phyloP scores from a whole-genome alignment of 768 basidiomycete genomes.

The Leccinum ochraceum region DNA sequence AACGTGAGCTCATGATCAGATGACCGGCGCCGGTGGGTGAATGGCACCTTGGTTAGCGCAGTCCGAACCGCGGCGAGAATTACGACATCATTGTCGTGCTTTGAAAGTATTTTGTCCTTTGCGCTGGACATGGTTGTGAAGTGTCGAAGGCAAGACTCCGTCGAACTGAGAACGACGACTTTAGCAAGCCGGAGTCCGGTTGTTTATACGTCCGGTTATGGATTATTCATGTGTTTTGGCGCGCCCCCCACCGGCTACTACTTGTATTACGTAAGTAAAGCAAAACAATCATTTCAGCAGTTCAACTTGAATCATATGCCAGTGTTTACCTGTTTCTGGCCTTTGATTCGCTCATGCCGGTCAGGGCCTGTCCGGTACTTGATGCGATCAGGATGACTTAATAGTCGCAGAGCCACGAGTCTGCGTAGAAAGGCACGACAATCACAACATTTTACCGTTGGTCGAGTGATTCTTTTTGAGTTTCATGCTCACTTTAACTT shows the following conservation, averaged over 20 bases:
- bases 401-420: neutral
- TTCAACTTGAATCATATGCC: neutral
- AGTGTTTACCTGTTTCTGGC: neutral
- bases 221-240: constrained; percentile 27
- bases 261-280: neutral
- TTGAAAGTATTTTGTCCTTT: constrained; percentile 64
- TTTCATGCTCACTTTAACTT: neutral
- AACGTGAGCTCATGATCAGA: constrained; percentile 2
- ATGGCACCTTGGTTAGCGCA: constrained; percentile 81
- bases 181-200: neutral
- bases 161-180: neutral
- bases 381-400: neutral
- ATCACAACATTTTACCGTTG: neutral
- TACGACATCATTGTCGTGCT: constrained; percentile 86
- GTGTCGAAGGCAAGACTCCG: neutral
- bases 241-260: constrained; percentile 2
- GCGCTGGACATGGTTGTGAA: constrained; percentile 32
- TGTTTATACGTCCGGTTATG: constrained; percentile 21
- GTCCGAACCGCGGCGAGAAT: constrained; percentile 88
- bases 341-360: neutral
- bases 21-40: neutral
- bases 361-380: neutral
- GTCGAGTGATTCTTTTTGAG: neutral
- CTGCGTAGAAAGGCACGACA: neutral
- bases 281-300: neutral